Base-by-base conservation (phyloP, 2,329 filamentous ascomycete species). In the Helotiales sp. region DNA sequence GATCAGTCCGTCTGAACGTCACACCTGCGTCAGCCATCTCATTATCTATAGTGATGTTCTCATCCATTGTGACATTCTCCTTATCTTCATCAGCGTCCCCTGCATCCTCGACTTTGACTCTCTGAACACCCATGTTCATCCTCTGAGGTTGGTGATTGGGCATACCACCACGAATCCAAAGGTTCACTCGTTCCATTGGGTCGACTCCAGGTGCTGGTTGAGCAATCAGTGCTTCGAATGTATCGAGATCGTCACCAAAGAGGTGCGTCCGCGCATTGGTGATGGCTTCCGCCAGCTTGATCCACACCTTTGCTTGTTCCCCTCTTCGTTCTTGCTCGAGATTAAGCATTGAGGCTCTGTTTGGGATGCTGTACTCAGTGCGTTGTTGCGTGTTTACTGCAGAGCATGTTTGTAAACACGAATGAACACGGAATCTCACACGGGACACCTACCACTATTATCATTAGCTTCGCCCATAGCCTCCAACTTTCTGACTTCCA, bases 171-270 rank as follows among this genome's bases (percentile, higher is more conserved):
- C 54, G 20, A 57, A 40, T 40, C 54, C 54, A 57, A 20, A 30
- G n/a, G 17, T 37, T 37, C 1, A 40, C 20, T 15, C 30, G n/a
- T 6, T 57, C 54, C 54, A 57, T 40, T 5, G 52, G 28, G 20
- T 55, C 52, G 2, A 34, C 52, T 22, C 52, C 52, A 34, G 28
- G 52, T 34, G 34, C 8, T 8, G 52, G 52, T 17, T 55, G 20
- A 17, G 52, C 52, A 2, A 55, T 55, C 52, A 55, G n/a, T 20
- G 52, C 52, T 34, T 55, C 52, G n/a, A 55, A 55, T 11, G 28
- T 55, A 13, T 55, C 52, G 28, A 55, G 52, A 55, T 55, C 52
- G 13, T 55, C 17, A 4, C 52, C 52, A 13, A 55, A 55, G 24
- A 55, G 50, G 52, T 55, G 52, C 26, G 52, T 30, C 34, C 52